Evolutionary conservation across 805 yeast genomes (phyloP).

Genomic region (Candida multigemmis): DNA sequence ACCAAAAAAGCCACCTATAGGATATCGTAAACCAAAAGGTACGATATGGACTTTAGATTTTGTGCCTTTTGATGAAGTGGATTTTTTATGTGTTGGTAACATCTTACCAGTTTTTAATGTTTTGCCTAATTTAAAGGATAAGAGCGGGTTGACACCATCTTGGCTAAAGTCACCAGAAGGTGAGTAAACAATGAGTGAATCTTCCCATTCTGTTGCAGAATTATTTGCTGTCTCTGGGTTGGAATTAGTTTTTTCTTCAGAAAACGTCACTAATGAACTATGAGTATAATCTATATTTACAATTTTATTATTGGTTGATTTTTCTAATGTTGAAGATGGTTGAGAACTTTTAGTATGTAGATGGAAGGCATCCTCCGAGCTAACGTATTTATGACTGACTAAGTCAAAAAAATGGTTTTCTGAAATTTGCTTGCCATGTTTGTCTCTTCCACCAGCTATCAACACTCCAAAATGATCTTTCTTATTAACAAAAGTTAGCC

Average conservation of each 20-base stretch:
- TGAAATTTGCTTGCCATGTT: constrained; percentile 17
- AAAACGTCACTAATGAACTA: not conserved
- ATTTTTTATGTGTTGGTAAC: constrained; percentile 20
- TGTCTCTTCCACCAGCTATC: constrained; percentile 46
- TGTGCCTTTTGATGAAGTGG: constrained; percentile 2
- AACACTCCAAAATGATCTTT: constrained; percentile 39
- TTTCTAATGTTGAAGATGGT: not conserved
- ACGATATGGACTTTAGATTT: constrained; percentile 12
- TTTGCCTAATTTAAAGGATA: constrained; percentile 26
- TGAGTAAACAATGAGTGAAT: constrained; percentile 23
- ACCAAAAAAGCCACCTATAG: constrained; percentile 59
- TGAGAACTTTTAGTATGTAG: constrained; percentile 1
- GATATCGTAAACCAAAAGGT: constrained; percentile 42
- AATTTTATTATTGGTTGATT: not conserved
- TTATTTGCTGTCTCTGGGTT: not conserved
- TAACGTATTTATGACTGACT: constrained; percentile 25
- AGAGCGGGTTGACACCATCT: constrained; percentile 16
- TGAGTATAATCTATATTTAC: too few species aligned
- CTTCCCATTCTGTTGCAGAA: constrained; percentile 9
- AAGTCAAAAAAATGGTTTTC: constrained; percentile 37
- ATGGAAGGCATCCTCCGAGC: constrained; percentile 3
- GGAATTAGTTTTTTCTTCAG: constrained; percentile 1
- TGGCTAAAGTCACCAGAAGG: constrained; percentile 12
- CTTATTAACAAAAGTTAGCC: constrained; percentile 25
- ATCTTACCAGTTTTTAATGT: constrained; percentile 19